Evolutionary conservation across 2,329 filamentous ascomycete species (phyloP).

Genomic region (Rosellinia necatrix): DNA sequence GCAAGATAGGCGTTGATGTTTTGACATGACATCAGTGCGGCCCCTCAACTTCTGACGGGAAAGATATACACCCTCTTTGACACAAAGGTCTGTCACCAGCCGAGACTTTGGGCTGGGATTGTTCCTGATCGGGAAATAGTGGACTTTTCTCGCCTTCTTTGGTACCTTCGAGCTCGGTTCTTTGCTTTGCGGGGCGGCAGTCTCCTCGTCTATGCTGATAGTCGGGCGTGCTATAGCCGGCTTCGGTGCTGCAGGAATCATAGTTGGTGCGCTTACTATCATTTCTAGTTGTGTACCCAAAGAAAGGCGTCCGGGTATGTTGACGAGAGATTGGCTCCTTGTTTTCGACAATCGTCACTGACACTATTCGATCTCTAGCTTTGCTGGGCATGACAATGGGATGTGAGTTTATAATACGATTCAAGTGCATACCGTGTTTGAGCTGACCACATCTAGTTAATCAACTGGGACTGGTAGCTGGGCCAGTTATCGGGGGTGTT

Average conservation of each 20-base stretch:
- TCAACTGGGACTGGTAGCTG: conserved; percentile 19
- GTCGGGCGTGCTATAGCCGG: conserved; percentile 18
- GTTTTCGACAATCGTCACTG: no score
- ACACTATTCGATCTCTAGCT: background rate
- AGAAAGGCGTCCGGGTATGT: conserved; percentile 14
- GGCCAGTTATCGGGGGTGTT: conserved; percentile 22
- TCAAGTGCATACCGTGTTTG: background rate
- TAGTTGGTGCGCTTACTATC: conserved; percentile 21
- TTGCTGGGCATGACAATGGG: conserved; percentile 5
- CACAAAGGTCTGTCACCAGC: background rate
- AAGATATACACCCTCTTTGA: background rate
- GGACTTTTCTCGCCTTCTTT: conserved; percentile 20
- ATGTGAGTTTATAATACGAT: background rate
- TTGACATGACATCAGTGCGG: no score
- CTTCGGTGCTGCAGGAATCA: conserved; percentile 9
- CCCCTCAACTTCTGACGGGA: background rate
- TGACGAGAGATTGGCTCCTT: background rate
- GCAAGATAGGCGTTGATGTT: no score
- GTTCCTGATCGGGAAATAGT: no score
- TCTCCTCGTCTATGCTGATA: conserved; percentile 11
- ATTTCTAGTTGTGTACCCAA: conserved; percentile 14
- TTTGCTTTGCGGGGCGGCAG: conserved; percentile 11
- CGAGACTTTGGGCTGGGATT: no score
- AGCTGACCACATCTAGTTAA: background rate
- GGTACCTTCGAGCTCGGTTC: conserved; percentile 11